Base-by-base conservation (phyloP, 108 stramenopile genomes). In the Cyclotella cryptica region DNA sequence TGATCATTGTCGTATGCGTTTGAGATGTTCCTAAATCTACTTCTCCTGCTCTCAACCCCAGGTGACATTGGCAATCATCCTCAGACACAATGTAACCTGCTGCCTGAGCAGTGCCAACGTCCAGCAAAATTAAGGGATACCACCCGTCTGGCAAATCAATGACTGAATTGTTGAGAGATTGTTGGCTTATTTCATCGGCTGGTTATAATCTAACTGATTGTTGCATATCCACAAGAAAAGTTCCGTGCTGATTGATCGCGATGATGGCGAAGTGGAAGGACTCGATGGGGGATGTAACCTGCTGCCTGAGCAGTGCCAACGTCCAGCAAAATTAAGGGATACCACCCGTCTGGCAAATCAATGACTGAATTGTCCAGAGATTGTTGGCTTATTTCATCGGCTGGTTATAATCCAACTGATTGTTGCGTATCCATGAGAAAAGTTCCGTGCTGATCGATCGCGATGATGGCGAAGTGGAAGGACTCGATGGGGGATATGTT, bases 11-110 rank as follows among this genome's bases (percentile, higher is more conserved):
- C 64, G 43, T 55, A 75, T 18, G 75, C 74, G 15, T 30, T 66
- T 51, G 75, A 69, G 22, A 83, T 83, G 29, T 63, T 28, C 57
- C 65, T 46, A 21, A 83, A 83, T 51, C 39, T 19, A 83, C 57
- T 14, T 76, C 71, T 41, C 55, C 21, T 26, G 57, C 71, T 18
- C 22, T 49, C 26, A 79, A 18, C 27, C 81, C 81, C 15, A 83
- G 51, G 47, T 83, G 81, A 27, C 81, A 74, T 62, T 72, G 64
- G 40, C 76, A 83, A 72, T 76, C 71, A 69, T 76, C 75, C 22
- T 67, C 47, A 4, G 81, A 76, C 29, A 76, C 74, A 58, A 83
- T 76, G 45, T 52, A 83, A n/a, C n/a, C n/a, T n/a, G n/a, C n/a
- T n/a, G n/a, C n/a, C n/a, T n/a, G n/a, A n/a, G n/a, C n/a, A n/a